Evolutionary conservation across 108 stramenopile genomes (phyloP).

Genomic region (Cyclotella cryptica): DNA sequence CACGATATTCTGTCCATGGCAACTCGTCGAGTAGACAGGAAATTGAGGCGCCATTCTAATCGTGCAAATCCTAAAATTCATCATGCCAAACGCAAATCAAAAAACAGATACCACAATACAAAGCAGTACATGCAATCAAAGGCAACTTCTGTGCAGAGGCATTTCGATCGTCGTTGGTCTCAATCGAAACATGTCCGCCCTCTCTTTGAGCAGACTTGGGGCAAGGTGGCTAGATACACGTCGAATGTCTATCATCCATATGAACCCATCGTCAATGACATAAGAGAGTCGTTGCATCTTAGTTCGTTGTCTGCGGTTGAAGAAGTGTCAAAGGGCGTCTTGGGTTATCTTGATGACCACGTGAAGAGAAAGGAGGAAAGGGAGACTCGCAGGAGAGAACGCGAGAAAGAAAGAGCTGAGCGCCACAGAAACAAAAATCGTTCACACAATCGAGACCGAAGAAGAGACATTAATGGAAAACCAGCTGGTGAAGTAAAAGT

Average conservation of each 20-base stretch:
- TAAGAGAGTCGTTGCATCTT: constrained; percentile 3
- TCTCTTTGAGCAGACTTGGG: constrained; percentile 9
- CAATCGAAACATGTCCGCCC: constrained; percentile 12
- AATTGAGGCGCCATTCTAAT: background rate
- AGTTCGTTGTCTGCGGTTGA: constrained; percentile 20
- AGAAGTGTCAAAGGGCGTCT: constrained; percentile 12
- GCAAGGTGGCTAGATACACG: background rate
- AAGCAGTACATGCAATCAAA: constrained; percentile 6
- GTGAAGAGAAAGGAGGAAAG: constrained; percentile 15
- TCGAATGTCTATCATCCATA: constrained; percentile 3
- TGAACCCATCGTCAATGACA: constrained; percentile 9
- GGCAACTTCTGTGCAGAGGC: background rate
- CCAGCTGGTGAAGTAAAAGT: background rate
- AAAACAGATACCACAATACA: background rate
- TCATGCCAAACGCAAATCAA: background rate
- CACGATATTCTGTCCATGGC: background rate
- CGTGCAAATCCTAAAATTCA: background rate
- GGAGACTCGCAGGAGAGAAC: constrained; percentile 8
- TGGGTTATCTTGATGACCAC: constrained; percentile 9
- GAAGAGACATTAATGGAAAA: background rate
- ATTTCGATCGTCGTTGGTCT: background rate
- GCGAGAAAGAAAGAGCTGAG: background rate
- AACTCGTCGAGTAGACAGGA: background rate
- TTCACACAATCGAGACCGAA: background rate
- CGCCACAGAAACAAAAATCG: background rate